Evolutionary conservation across 345 rosid species (phyloP).

Genomic region (Angophora floribunda): DNA sequence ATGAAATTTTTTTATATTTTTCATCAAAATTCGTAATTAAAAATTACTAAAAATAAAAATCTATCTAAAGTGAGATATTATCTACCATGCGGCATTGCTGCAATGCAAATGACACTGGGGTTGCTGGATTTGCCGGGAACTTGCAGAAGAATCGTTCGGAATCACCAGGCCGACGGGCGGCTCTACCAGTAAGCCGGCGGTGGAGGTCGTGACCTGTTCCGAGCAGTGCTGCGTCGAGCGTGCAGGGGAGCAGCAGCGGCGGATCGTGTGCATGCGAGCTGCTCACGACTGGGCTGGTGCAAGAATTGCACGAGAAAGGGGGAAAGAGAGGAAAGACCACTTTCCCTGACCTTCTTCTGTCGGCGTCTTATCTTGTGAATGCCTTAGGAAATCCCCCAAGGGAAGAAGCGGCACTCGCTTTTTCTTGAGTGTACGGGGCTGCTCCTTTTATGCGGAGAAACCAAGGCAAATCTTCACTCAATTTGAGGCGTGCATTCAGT

Average conservation of each 20-base stretch:
- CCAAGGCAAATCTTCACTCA: not conserved
- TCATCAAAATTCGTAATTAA: too few relatives aligned
- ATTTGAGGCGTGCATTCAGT: too few relatives aligned
- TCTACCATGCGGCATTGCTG: not conserved
- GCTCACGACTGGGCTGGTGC: not conserved
- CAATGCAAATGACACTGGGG: not conserved
- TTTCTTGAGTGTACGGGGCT: too few relatives aligned
- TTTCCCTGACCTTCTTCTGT: not conserved
- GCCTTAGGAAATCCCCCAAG: not conserved
- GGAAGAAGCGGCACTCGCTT: not conserved
- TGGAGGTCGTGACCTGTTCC: not conserved
- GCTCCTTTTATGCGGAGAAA: not conserved
- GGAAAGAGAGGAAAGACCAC: not conserved
- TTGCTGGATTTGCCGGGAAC: not conserved
- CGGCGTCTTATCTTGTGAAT: fast-evolving
- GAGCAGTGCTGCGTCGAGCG: not conserved
- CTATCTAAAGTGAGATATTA: not conserved
- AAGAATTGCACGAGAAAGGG: not conserved
- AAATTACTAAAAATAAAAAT: not conserved
- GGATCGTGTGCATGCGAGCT: not conserved
- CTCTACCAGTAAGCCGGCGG: not conserved
- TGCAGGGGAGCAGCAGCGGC: not conserved
- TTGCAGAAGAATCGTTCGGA: not conserved
- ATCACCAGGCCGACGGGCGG: not conserved
- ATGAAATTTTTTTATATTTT: too few relatives aligned